Evolutionary conservation across 768 basidiomycete genomes (phyloP), one percentile per base, ranked within the genome.

Genomic region (Kwoniella mangroviensis): DNA sequence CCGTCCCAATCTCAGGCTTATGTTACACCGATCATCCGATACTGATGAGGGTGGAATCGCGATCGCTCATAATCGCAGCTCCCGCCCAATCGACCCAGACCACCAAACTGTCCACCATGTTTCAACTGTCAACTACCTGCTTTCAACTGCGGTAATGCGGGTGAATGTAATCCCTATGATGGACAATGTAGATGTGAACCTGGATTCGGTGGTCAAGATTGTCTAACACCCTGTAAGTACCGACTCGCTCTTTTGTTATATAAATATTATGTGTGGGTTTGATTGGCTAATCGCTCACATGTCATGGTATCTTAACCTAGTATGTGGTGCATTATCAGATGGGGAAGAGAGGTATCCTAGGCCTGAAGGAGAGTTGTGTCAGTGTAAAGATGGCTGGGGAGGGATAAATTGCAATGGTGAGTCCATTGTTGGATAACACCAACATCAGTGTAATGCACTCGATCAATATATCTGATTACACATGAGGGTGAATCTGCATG

Each of bases 161-260:
- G 94, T 28, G 85, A 89, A 54, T 99, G 97, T 84, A 90, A 95
- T 79, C 87, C 88, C 59, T 98, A 91, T 79, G 90, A 98, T 79
- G 97, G 97, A 1, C 94, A 97, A 77, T 99, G 97, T 84, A 90
- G 93, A 79, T 99, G 97, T 78, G 94, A 94, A 1, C 88, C 93
- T 52, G 97, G 97, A n/a, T 99, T 95, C 89, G 93, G 94, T 56
- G 97, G 97, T 1, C 91, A 94, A 45, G 96, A 98, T 79, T 99
- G 97, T 84, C 84, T 97, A 63, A 88, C 88, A 9, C 96, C 97
- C 22, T 91, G 95, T 97, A 84, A 58, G 92, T 87, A 5, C 3
- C 34, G 34, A 34, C 34, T 34, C 34, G n/a, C n/a, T 34, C 34
- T 6, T 0, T 34, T 5, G 1, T 34, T 7, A 34, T 34, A 34